Base-by-base conservation (phyloP, 2,329 filamentous ascomycete genomes). In the Fusarium ambrosium region DNA sequence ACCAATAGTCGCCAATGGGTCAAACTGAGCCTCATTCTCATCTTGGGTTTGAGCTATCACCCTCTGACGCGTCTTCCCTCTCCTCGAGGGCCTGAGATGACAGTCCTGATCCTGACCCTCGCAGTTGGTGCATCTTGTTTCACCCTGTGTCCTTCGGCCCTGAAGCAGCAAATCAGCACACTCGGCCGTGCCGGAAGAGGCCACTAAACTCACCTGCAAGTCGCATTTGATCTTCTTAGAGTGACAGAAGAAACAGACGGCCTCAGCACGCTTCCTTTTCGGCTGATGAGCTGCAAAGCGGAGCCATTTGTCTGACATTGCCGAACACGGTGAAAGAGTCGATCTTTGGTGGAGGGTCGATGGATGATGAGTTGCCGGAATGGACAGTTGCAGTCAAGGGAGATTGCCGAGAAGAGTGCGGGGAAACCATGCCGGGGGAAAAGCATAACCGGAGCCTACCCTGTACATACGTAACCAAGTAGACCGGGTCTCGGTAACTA, bases 191-290 rank as follows among this genome's bases (percentile, higher is more conserved):
- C n/a, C 27, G 8, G 6, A 11, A 36, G 11, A 43, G 29, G 34
- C 10, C 11, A 8, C 2, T 11, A 14, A 7, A 43, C 24, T 51
- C 41, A 76, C 79, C 74, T 82, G 80, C 34, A 82, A 68, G 67
- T 82, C 80, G 34, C 81, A 83, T 41, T 82, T 82, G 64, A 82
- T 78, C 74, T 83, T 83, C 69, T 83, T 83, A 1, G 79, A 77
- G 64, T 83, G 82, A 37, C 82, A 83, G 55, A 74, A 72, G 24
- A 80, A 66, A 67, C 82, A 77, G 18, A 77, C 75, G 2, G 58
- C 60, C 65, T 77, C 75, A 45, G 64, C 82, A 13, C 82, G 80
- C 51, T 82, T 81, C 41, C 80, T 73, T 73, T 82, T 82, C 20
- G 80, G 78, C 65, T 81, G 79, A 22, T 72, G 73, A 37, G 69